Evolutionary conservation across 2,329 filamentous ascomycete genomes (phyloP).

Genomic region (Fusarium drepaniforme): DNA sequence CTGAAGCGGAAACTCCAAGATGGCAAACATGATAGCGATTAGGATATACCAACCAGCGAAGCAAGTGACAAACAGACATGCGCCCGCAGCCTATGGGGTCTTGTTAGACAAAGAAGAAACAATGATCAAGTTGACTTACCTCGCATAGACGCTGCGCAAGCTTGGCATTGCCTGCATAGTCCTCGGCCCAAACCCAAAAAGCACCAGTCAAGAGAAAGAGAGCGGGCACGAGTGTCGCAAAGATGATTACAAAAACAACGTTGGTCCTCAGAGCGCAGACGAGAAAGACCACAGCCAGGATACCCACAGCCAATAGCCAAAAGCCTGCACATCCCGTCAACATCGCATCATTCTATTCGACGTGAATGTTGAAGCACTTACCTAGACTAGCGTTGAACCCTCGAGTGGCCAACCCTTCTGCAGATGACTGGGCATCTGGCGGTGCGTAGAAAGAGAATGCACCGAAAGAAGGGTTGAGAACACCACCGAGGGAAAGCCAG

Average conservation of each 20-base stretch:
- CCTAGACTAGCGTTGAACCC: constrained; percentile 69
- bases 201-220: constrained; percentile 71
- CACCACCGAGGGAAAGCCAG: constrained; percentile 67
- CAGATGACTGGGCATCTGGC: constrained; percentile 45
- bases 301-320: constrained; percentile 73
- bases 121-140: constrained; percentile 30
- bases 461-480: constrained; percentile 65
- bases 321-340: constrained; percentile 57
- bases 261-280: constrained; percentile 80
- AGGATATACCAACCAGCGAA: constrained; percentile 69
- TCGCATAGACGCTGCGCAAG: constrained; percentile 60
- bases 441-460: constrained; percentile 60
- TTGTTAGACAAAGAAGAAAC: no score
- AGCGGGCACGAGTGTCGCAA: constrained; percentile 68
- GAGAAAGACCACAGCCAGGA: constrained; percentile 75
- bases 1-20: constrained; percentile 68
- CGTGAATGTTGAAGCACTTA: constrained; percentile 54
- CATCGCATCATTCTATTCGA: constrained; percentile 51
- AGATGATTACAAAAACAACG: constrained; percentile 77
- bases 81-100: constrained; percentile 58
- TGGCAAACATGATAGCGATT: constrained; percentile 64
- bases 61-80: constrained; percentile 61
- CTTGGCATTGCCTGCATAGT: constrained; percentile 41
- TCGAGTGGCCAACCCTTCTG: constrained; percentile 57
- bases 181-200: constrained; percentile 67